phyloP scores from a whole-genome alignment of 202 grass and related monocot species.

The Panicum virgatum region DNA sequence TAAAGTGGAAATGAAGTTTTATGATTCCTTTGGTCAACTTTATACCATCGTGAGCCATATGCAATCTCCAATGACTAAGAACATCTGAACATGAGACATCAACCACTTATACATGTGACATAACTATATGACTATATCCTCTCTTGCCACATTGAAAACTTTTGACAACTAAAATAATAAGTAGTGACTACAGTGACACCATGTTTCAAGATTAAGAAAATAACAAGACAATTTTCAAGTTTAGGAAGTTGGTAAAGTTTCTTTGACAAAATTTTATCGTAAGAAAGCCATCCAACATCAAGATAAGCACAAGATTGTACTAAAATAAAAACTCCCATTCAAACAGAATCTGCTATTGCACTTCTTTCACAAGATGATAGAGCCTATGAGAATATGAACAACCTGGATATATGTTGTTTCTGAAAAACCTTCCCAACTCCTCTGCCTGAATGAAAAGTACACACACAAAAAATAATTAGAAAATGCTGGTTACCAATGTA shows the following conservation, averaged over 20 bases:
- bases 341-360: constrained; percentile 22
- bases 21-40: background rate
- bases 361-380: constrained; percentile 23
- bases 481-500: constrained; percentile 15
- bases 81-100: constrained; percentile 10
- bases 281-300: background rate
- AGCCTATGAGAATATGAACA: constrained; percentile 29
- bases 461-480: constrained; percentile 28
- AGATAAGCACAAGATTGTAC: constrained; percentile 17
- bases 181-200: background rate
- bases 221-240: background rate
- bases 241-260: constrained; percentile 21
- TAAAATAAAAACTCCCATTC: background rate
- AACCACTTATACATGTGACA: background rate
- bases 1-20: background rate
- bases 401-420: constrained; percentile 99
- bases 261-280: background rate
- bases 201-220: constrained; percentile 15
- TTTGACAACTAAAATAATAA: background rate
- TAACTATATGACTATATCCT: constrained; percentile 3
- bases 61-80: background rate
- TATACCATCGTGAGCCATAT: background rate
- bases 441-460: constrained; percentile 70
- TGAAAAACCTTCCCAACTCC: constrained; percentile 96
- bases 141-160: background rate